Evolutionary conservation across 73 alveolate genomes (phyloP).

Genomic region (Tetrahymena thermophila): DNA sequence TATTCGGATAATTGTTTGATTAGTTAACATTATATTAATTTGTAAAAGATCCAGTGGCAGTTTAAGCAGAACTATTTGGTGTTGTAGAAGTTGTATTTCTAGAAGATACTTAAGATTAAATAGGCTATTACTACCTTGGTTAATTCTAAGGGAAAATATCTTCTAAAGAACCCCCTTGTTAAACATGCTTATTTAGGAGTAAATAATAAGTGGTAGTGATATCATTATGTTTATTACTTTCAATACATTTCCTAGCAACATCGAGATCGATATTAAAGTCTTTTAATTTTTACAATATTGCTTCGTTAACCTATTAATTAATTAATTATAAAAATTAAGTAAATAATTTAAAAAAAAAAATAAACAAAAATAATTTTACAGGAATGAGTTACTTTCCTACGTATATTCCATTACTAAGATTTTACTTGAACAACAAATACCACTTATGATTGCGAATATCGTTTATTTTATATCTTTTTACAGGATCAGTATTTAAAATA

Average conservation of each 20-base stretch:
- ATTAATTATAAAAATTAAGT: too few relatives aligned
- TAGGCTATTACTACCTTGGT: background rate
- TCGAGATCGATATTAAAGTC: background rate
- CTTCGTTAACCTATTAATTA: background rate
- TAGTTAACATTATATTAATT: background rate
- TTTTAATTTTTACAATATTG: background rate
- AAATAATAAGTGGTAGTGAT: slow-evolving; percentile 79
- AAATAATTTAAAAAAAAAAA: background rate
- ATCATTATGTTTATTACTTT: slow-evolving; percentile 74
- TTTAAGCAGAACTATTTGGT: background rate
- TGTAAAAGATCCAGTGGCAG: background rate
- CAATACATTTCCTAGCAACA: slow-evolving; percentile 14
- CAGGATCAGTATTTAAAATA: slow-evolving; percentile 84
- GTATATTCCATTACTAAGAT: slow-evolving; percentile 29
- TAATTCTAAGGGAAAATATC: background rate
- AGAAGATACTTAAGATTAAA: background rate
- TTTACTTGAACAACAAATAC: slow-evolving; percentile 55
- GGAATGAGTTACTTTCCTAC: slow-evolving; percentile 51
- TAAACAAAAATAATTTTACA: slow-evolving; percentile 3
- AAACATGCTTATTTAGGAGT: background rate
- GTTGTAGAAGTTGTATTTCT: background rate
- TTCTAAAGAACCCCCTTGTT: background rate
- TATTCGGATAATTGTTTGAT: background rate
- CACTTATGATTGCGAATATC: slow-evolving; percentile 89
- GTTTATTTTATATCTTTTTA: slow-evolving; percentile 63